These are phyloP conservation scores for Phytopythium chamaehyphon DNA, from an alignment of 352 stramenopile species.

Conservation along the genomic window DNA sequence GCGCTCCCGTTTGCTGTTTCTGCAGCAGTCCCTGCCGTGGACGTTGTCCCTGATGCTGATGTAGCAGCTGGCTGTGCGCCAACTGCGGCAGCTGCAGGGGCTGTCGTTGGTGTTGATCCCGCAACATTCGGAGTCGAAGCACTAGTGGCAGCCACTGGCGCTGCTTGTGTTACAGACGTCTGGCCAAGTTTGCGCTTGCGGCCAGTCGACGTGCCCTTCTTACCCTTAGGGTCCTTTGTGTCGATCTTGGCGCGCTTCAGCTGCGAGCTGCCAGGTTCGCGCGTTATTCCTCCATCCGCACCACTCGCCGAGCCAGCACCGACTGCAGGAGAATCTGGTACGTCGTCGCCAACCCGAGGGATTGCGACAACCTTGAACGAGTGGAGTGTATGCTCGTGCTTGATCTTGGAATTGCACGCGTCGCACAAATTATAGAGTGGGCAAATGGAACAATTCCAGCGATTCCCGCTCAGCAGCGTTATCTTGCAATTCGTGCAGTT, in stretches of 20 bases:
- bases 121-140: conserved; percentile 9
- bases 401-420: conserved; percentile 91
- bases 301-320: conserved; percentile 27
- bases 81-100: conserved; percentile 2
- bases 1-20: conserved; percentile 4
- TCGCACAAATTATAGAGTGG: conserved; percentile 96
- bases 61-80: not conserved
- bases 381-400: conserved; percentile 90
- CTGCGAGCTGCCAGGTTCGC: conserved; percentile 38
- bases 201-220: conserved; percentile 28
- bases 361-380: conserved; percentile 92
- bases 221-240: conserved; percentile 13
- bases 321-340: conserved; percentile 21
- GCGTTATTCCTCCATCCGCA: conserved; percentile 28
- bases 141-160: conserved; percentile 3
- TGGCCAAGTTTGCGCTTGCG: conserved; percentile 74
- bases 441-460: conserved; percentile 96
- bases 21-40: not conserved
- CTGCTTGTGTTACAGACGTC: conserved; percentile 22
- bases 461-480: conserved; percentile 93
- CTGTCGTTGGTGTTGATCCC: not conserved
- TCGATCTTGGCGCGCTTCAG: conserved; percentile 43
- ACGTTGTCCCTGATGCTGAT: not conserved
- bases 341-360: conserved; percentile 54
- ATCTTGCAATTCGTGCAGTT: conserved; percentile 93